Evolutionary conservation across 192 early-diverging fungal genomes (phyloP).

Genomic region (Gigaspora rosea): DNA sequence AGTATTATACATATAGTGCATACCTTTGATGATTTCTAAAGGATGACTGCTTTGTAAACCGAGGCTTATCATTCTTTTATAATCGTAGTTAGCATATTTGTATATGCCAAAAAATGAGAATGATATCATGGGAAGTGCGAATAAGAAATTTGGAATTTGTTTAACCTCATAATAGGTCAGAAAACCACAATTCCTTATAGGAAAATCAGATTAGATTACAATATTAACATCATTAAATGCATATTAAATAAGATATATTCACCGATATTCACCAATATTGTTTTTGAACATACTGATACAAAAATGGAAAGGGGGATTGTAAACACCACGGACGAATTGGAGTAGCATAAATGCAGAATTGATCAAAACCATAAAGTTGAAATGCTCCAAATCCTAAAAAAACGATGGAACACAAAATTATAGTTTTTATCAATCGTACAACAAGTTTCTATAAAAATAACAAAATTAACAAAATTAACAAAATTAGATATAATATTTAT

Average conservation of each 20-base stretch:
- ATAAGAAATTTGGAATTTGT: constrained; percentile 89
- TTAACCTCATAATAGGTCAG: constrained; percentile 76
- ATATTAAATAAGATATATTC: not conserved
- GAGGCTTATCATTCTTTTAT: constrained; percentile 56
- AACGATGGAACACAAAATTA: constrained; percentile 41
- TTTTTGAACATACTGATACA: constrained; percentile 84
- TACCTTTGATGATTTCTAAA: not conserved
- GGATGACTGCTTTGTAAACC: constrained; percentile 38
- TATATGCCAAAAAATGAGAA: constrained; percentile 65
- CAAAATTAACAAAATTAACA: not conserved
- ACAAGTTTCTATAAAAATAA: not conserved
- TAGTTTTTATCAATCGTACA: constrained; percentile 29
- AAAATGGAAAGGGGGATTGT: constrained; percentile 48
- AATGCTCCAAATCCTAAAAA: constrained; percentile 61
- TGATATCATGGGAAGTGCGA: constrained; percentile 77
- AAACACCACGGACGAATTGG: constrained; percentile 70
- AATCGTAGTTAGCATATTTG: constrained; percentile 56
- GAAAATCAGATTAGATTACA: not conserved
- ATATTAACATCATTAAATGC: not conserved
- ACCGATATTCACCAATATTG: constrained; percentile 72
- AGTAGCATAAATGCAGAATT: constrained; percentile 55
- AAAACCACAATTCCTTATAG: constrained; percentile 79
- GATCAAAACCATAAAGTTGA: constrained; percentile 60
- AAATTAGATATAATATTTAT: not conserved
- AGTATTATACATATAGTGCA: not conserved